Evolutionary conservation across 2,329 filamentous ascomycete species (phyloP), one percentile per base, ranked within the genome.

Genomic region (Sphaerulina populicola): DNA sequence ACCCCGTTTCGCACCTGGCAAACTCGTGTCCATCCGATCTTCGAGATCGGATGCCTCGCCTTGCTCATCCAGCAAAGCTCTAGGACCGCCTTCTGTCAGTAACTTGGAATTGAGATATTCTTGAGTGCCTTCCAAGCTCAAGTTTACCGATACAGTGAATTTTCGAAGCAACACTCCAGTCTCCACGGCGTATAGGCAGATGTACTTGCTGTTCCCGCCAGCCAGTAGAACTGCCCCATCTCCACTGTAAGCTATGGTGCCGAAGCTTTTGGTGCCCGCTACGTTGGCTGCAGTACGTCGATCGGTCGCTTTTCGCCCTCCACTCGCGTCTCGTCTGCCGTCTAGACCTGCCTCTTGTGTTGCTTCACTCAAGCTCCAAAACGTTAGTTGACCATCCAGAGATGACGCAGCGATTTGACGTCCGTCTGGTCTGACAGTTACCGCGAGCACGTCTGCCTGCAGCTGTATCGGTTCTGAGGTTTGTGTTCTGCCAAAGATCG

Each of bases 151-250:
- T 63, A 97, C 90, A 1, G 91, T 96, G 66, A 86, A 98, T 66
- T 96, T 96, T 68, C 94, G 95, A 50, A 97, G 75, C 9, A 98
- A 74, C 0, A 93, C 88, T 68, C 93, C 89, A 0, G 91, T 94
- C 52, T 83, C 82, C 30, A 94, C 88, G n/a, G 94, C 91, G 71
- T 98, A 98, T 52, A 98, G 71, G 66, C 93, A 97, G 47, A 98
- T 96, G 69, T 94, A 96, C 72, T 98, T 98, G 82, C 89, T 96
- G 75, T 93, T 95, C 30, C 93, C 93, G 43, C 82, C 90, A 0
- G 91, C 93, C 37, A 98, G 75, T 9, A 98, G 76, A 62, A 93
- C 96, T 56, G 82, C 86, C 10, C 93, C 93, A 65, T 98, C 93
- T 1, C 88, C 85, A 66, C 89, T 95, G 72, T 97, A 98, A 48